Evolutionary conservation across 257 asterid species (phyloP).

Genomic region (Mentha longifolia): DNA sequence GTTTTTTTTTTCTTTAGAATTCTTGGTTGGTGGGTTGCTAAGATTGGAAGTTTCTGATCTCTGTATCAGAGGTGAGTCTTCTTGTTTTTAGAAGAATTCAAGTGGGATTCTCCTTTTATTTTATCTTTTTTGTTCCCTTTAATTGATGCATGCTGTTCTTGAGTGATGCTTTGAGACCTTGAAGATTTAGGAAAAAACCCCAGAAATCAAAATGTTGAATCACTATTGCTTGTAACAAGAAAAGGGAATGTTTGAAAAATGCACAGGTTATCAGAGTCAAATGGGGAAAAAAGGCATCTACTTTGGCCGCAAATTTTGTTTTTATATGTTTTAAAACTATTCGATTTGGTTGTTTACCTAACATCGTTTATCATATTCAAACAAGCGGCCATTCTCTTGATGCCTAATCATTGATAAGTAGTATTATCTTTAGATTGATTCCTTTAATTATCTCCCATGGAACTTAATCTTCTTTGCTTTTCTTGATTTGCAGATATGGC

Average conservation of each 20-base stretch:
- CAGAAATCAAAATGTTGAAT: constrained; percentile 13
- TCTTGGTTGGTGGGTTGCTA: constrained; percentile 29
- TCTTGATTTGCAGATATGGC: constrained; percentile 34
- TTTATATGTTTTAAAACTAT: constrained; percentile 25
- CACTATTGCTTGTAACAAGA: constrained; percentile 3
- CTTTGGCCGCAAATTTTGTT: constrained; percentile 30
- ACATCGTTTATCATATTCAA: constrained; percentile 36
- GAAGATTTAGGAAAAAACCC: constrained; percentile 27
- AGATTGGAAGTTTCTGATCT: constrained; percentile 33
- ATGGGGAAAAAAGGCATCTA: constrained; percentile 33
- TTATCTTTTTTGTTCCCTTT: not conserved
- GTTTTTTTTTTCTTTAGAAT: constrained; percentile 15
- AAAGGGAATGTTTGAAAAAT: constrained; percentile 21
- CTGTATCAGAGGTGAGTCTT: constrained; percentile 39
- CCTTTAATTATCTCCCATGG: not conserved
- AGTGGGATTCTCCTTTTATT: not conserved
- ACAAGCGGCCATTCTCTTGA: constrained; percentile 16
- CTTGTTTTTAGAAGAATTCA: constrained; percentile 16
- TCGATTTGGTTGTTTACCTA: constrained; percentile 47
- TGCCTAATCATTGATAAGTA: constrained; percentile 20
- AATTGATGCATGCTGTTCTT: constrained; percentile 11
- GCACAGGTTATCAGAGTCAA: constrained; percentile 41
- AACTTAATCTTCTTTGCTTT: constrained; percentile 7
- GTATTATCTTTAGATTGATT: constrained; percentile 2
- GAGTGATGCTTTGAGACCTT: constrained; percentile 20